Base-by-base conservation (phyloP, 2,329 filamentous ascomycete species). In the Talaromyces sp. region DNA sequence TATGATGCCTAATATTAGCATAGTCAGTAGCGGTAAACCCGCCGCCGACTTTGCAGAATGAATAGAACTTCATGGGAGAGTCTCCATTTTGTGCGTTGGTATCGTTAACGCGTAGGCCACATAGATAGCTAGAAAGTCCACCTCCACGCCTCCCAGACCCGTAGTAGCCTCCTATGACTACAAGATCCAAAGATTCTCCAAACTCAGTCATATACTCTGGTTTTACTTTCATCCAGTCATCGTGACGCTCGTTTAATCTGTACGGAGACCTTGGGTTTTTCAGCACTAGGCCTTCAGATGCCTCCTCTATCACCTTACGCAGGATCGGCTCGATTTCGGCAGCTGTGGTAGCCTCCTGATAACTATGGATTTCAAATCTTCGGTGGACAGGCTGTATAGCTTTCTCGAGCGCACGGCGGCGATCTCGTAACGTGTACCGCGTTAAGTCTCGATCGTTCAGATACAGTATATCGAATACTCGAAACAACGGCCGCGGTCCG, bases 141-240 rank as follows among this genome's bases (percentile, higher is more conserved):
- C 94, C 95, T 56, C 95, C 95, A 55, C 95, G 86, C 61, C 85
- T 87, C 0, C 95, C 95, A 33, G 90, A 91, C 14, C 95, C 95
- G 72, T 91, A 99, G 76, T 96, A 98, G 8, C 92, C 95, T 60
- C 94, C 95, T 59, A 99, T 86, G 16, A 99, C 82, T 14, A 97
- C 79, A 66, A 92, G 92, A 72, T 99, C 95, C 3, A 99, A 85
- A 0, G 89, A 91, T 76, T 98, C 94, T 64, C 95, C 95, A 73
- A 95, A 96, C 65, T 96, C 94, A 2, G 88, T 88, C 93, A 98
- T 97, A 75, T 99, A 99, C 66, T 99, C 95, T 1, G 95, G 95
- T 70, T 99, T 99, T 8, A 99, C 93, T 73, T 99, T 99, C 78
- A 97, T 89, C 95, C 95, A 99, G 75, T 96, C 91, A 68, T 96